A percentile compares a stretch with the other conserved stretches of the same genome.
These are phyloP conservation scores for Pseudozyma pruni DNA, from an alignment of 1,284 basidiomycete species.

Conservation along the genomic window DNA sequence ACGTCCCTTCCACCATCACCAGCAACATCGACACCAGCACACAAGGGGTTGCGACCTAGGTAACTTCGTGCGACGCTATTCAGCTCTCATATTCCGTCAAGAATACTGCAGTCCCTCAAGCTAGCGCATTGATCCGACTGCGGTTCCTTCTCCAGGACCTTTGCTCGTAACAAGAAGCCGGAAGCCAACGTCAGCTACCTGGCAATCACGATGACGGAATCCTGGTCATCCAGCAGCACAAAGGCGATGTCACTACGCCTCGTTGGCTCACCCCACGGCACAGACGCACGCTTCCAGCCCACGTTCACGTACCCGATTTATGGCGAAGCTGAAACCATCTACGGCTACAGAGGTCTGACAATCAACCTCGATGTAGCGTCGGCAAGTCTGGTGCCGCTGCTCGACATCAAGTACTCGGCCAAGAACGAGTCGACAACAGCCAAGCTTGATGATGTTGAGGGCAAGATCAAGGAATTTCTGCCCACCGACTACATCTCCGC, in stretches of 20 bases:
- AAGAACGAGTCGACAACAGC: conserved; percentile 72
- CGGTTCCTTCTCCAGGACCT: background rate
- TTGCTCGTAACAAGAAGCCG: no score
- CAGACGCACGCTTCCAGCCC: conserved; percentile 53
- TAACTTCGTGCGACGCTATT: no score
- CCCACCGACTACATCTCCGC: conserved; percentile 72
- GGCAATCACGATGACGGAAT: conserved; percentile 55
- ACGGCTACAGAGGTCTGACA: conserved; percentile 80
- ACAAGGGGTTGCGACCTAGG: no score
- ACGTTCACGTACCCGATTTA: conserved; percentile 71
- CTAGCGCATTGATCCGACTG: background rate
- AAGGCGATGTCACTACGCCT: conserved; percentile 55
- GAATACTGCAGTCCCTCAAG: no score
- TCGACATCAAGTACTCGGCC: conserved; percentile 54
- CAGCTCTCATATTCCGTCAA: no score
- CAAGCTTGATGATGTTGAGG: conserved; percentile 84
- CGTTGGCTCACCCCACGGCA: conserved; percentile 42
- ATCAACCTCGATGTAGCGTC: conserved; percentile 83
- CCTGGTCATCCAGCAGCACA: conserved; percentile 60
- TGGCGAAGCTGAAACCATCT: conserved; percentile 95
- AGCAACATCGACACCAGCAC: no score
- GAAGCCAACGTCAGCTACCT: no score
- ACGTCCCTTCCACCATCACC: background rate
- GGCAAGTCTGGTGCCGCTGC: conserved; percentile 76
- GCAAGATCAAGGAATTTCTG: conserved; percentile 80